Evolutionary conservation across 352 stramenopile species (phyloP).

Genomic region (Globisporangium solare): DNA sequence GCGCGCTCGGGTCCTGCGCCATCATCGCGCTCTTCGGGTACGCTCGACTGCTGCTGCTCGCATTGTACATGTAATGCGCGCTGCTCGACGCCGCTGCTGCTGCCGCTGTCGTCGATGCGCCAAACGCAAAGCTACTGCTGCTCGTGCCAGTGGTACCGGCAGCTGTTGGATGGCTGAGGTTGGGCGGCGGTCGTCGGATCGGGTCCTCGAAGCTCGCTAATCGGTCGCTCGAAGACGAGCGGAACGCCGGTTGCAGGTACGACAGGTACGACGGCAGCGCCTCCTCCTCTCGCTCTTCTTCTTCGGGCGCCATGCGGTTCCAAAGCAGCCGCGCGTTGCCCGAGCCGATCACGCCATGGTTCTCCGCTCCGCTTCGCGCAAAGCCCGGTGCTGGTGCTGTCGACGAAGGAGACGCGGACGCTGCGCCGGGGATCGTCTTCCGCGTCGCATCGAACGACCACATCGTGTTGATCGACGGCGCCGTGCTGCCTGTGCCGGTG

Average conservation of each 20-base stretch:
- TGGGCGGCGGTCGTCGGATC: conserved; percentile 11
- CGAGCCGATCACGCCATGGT: conserved; percentile 37
- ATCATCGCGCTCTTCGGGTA: conserved; percentile 9
- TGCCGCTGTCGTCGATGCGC: neutral
- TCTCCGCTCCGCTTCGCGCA: neutral
- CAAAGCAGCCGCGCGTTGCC: conserved; percentile 42
- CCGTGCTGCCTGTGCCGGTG: neutral
- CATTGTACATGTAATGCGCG: conserved; percentile 8
- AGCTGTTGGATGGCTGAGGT: conserved; percentile 3
- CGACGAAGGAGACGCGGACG: neutral
- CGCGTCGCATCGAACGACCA: conserved; percentile 10
- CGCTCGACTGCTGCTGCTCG: conserved; percentile 8
- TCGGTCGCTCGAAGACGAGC: conserved; percentile 8
- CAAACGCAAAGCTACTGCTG: conserved; percentile 1
- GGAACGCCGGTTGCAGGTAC: conserved; percentile 54
- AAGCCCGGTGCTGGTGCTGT: neutral
- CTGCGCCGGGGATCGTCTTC: neutral
- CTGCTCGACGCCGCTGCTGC: neutral
- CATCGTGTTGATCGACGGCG: conserved; percentile 2
- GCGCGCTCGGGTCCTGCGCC: neutral
- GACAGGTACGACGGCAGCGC: conserved; percentile 67
- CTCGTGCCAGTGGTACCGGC: neutral
- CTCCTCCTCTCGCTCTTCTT: conserved; percentile 72
- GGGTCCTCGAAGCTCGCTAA: conserved; percentile 7
- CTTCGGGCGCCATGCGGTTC: conserved; percentile 55